Conservation (phyloP, 345 rosid species). For the Eucalyptus camaldulensis region DNA sequence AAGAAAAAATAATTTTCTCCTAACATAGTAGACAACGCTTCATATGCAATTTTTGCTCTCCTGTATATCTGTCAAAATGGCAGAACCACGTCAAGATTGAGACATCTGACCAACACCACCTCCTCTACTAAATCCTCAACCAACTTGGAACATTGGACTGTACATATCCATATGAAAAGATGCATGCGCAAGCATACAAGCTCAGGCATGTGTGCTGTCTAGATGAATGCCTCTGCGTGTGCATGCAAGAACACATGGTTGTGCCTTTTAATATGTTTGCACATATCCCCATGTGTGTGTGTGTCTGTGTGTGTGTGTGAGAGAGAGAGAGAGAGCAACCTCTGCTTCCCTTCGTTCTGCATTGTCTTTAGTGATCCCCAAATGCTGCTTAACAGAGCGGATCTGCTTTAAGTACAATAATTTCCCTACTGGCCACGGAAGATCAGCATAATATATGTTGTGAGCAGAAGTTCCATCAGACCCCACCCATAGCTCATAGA, state of each 20-base stretch:
- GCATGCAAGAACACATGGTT: background rate
- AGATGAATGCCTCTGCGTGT: background rate
- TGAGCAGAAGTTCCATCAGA: slow-evolving; percentile 45
- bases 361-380: slow-evolving; percentile 73
- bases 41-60: slow-evolving; percentile 58
- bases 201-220: background rate
- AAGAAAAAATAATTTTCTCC: slow-evolving; percentile 63
- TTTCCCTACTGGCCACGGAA: slow-evolving; percentile 88
- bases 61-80: slow-evolving; percentile 48
- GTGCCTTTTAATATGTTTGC: background rate
- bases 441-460: slow-evolving; percentile 69
- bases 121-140: background rate
- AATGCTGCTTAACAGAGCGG: slow-evolving; percentile 40
- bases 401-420: slow-evolving; percentile 48
- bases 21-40: slow-evolving; percentile 72
- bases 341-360: slow-evolving; percentile 47
- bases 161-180: background rate
- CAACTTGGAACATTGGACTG: background rate
- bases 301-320: background rate
- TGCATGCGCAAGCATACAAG: background rate
- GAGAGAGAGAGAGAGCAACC: slow-evolving; percentile 15
- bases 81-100: background rate
- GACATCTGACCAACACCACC: background rate
- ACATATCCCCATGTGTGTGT: background rate
- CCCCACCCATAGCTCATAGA: slow-evolving; percentile 85